Base-by-base conservation (phyloP, 305 asterid species). In the Rubia balearica region DNA sequence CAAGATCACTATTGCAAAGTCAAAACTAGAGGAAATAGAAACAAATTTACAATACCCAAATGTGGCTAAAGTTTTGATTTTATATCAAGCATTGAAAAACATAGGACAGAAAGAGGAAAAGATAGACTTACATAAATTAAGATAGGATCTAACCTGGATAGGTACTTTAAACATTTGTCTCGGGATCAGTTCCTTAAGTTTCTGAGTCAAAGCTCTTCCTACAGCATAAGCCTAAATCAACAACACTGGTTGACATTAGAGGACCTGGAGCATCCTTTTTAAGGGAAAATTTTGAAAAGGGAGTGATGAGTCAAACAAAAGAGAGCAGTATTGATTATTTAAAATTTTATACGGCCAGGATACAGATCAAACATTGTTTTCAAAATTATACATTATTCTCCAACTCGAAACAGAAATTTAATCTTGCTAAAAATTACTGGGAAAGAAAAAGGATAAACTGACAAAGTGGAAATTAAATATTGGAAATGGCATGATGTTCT, bases 151-250 rank as follows among this genome's bases (percentile, higher is more conserved):
- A 36, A 94, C 99, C 97, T 95, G 99, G 83, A 95, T 95, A 69
- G 99, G 99, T 22, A 95, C 83, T 95, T 91, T 95, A 83, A 95
- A 95, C 99, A 95, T 91, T 81, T 95, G 99, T 75, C 97, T 87
- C 14, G 99, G 99, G 75, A 95, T 95, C 67, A 95, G 83, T 84
- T 95, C 99, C 90, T 95, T 95, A 79, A 95, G 85, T 81, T 88
- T 95, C 78, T 83, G 96, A 77, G 99, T 91, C 86, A 95, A 87
- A 82, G 99, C 99, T 85, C 98, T 86, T 75, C 99, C 99, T 75
- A 95, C 87, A 74, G 92, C 67, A 88, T 95, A 95, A 77, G 99
- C 90, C 99, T 95, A 86, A 79, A 70, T 57, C 69, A 74, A 64
- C 43, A 68, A n/a, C 45, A 48, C 27, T 16, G 10, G n/a, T 74